A percentile compares a stretch with the other conserved stretches of the same genome.
Evolutionary conservation across 2,329 filamentous ascomycete genomes (phyloP).

Genomic region (Fusarium redolens): DNA sequence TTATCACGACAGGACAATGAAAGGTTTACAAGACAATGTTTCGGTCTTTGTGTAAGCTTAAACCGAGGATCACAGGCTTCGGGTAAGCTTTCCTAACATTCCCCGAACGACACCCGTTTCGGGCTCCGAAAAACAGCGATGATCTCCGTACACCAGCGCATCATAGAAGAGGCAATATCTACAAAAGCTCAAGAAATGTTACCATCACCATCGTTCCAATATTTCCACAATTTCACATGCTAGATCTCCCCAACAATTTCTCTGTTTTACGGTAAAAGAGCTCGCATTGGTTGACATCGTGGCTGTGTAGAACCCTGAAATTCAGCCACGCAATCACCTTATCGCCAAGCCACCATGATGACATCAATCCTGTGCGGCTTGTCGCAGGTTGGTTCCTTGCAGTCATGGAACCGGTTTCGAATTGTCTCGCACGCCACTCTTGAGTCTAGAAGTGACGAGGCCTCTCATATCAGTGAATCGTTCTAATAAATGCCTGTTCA

Average conservation of each 20-base stretch:
- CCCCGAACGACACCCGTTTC: conserved; percentile 16
- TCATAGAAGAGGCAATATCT: not conserved
- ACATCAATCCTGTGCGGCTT: conserved; percentile 37
- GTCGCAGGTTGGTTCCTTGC: conserved; percentile 19
- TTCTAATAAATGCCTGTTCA: not conserved
- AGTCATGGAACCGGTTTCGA: conserved; percentile 35
- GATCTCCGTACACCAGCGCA: not conserved
- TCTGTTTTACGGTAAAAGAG: not conserved
- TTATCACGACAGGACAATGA: not conserved
- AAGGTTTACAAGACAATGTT: not conserved
- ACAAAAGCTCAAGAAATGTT: not conserved
- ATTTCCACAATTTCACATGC: conserved; percentile 3
- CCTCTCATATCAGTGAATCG: conserved; percentile 23
- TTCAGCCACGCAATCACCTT: conserved; percentile 35
- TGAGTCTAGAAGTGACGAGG: conserved; percentile 31
- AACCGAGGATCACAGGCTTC: conserved; percentile 4
- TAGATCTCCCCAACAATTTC: conserved; percentile 5
- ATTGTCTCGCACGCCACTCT: conserved; percentile 27
- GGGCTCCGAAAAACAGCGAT: conserved; percentile 23
- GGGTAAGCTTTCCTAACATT: conserved; percentile 24
- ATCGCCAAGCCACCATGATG: conserved; percentile 40
- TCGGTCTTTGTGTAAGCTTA: conserved; percentile 5
- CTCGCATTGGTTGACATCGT: conserved; percentile 17
- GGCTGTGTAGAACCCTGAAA: conserved; percentile 36
- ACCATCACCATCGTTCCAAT: not conserved